Conservation (phyloP, 2,329 filamentous ascomycete species). For the Phyllosticta paracitricarpa region DNA sequence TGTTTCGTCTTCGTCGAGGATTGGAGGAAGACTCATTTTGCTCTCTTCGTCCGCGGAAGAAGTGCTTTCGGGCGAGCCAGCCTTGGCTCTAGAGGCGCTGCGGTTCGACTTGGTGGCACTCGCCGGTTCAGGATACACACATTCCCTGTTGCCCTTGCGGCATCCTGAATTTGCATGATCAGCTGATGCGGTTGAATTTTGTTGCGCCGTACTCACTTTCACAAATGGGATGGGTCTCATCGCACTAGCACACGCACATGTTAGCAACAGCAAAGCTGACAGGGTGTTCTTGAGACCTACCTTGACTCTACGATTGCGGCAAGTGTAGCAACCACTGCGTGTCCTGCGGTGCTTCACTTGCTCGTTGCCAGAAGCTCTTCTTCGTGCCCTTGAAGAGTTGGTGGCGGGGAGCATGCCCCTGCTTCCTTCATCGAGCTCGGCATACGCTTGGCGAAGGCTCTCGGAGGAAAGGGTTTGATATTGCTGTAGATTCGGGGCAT, state of each 20-base stretch:
- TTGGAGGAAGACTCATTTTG: constrained; percentile 30
- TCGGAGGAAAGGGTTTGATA: constrained; percentile 23
- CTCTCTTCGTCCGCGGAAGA: constrained; percentile 44
- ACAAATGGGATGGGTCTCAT: constrained; percentile 78
- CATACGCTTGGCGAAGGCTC: constrained; percentile 23
- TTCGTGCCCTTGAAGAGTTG: constrained; percentile 17
- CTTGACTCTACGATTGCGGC: constrained; percentile 78
- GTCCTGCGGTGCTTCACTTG: constrained; percentile 89
- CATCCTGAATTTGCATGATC: constrained; percentile 49
- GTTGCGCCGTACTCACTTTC: constrained; percentile 46
- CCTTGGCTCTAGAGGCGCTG: constrained; percentile 33
- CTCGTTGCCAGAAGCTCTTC: constrained; percentile 37
- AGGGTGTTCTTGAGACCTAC: constrained; percentile 23
- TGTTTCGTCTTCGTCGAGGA: constrained; percentile 37
- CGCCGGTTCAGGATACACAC: constrained; percentile 71
- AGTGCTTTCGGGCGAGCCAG: constrained; percentile 35
- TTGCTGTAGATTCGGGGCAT: constrained; percentile 20
- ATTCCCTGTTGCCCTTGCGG: constrained; percentile 83
- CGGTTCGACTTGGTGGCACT: constrained; percentile 39
- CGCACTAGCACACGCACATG: constrained; percentile 51
- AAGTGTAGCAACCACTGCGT: constrained; percentile 88
- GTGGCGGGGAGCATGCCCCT: constrained; percentile 16
- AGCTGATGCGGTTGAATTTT: constrained; percentile 10
- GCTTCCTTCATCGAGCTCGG: constrained; percentile 26
- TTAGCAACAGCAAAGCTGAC: constrained; percentile 8